Evolutionary conservation across 2,329 filamentous ascomycete species (phyloP), one percentile per base, ranked within the genome.

Genomic region (Apiospora phragmitis): DNA sequence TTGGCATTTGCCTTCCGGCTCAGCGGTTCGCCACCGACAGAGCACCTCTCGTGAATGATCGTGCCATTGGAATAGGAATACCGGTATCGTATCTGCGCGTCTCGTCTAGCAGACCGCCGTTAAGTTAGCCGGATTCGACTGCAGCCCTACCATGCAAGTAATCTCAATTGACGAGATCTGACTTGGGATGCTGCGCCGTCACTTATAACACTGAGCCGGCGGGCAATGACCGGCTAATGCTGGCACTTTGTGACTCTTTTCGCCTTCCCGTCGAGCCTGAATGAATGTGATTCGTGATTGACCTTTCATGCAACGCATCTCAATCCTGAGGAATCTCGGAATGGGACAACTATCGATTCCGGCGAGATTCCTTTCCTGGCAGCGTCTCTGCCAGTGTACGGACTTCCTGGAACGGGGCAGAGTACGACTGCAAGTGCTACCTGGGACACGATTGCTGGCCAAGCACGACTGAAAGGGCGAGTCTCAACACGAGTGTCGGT

Each of bases 401-500:
- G 26, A 70, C 73, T 66, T 72, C 68, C 18, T 79, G 77, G 77
- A 75, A 80, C 8, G 78, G 76, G 5, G 70, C 69, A n/a, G 35
- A 73, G 6, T 80, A 79, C 65, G 76, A 73, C 45, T 81, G 79
- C 68, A 80, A 80, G 70, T 81, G 79, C 70, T 80, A 79, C 68
- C 11, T 73, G 11, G 79, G 74, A 12, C 76, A 80, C 29, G 70
- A 72, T 18, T 80, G 79, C 71, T 81, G 79, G n/a, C n/a, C n/a
- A n/a, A n/a, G n/a, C n/a, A n/a, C n/a, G n/a, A n/a, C n/a, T n/a
- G n/a, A n/a, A n/a, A n/a, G 79, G 79, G 43, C 74, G 29, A 72
- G 62, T 14, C 71, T 83, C 38, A 83, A 84, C 73, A 67, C 73
- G 18, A 81, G 80, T 0, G 78, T 83, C 21, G 75, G 75, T 18